Evolutionary conservation across 2,329 filamentous ascomycete species (phyloP).

Genomic region (Alternaria hordeiaustralica): DNA sequence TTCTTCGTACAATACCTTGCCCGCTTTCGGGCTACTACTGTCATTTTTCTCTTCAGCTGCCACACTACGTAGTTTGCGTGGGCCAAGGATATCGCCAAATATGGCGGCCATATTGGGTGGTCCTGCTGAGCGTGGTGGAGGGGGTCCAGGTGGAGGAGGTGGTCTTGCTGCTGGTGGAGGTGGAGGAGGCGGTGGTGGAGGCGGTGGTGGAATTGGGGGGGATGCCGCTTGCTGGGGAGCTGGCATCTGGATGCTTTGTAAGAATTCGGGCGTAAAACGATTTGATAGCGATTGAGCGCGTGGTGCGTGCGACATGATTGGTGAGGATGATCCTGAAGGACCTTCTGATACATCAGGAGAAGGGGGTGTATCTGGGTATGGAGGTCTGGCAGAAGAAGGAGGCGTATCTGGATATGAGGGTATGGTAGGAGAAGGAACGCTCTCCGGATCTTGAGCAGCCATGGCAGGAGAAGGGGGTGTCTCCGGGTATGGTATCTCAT

Average conservation of each 20-base stretch:
- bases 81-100: background rate
- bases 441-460: no score
- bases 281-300: background rate
- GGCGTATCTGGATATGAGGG: background rate
- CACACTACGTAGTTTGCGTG: conserved; percentile 5
- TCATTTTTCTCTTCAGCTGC: conserved; percentile 1
- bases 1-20: conserved; percentile 8
- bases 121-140: background rate
- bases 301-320: background rate
- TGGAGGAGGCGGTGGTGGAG: background rate
- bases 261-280: background rate
- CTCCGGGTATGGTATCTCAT: background rate
- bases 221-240: background rate
- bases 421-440: no score
- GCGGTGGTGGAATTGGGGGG: background rate
- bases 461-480: background rate
- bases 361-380: background rate
- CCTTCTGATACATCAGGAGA: background rate
- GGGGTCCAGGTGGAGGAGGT: background rate
- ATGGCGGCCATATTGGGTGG: background rate
- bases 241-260: background rate
- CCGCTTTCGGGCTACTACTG: background rate
- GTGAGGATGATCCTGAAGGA: background rate
- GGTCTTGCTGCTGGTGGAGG: background rate
- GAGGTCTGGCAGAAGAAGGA: background rate